phyloP scores from a whole-genome alignment of 208 protist genomes.

The Angomonas deanei region DNA sequence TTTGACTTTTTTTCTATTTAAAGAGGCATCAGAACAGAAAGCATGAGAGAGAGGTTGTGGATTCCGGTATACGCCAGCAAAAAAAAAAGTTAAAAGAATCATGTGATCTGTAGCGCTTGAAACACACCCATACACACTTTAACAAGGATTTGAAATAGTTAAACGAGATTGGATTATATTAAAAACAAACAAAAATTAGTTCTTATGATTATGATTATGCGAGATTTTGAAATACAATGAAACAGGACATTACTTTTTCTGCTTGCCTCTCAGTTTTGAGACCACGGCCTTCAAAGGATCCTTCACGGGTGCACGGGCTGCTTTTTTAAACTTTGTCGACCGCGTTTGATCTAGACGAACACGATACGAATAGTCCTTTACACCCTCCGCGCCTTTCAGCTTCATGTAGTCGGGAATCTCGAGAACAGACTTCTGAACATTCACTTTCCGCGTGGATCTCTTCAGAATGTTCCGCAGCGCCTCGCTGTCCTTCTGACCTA shows the following conservation, averaged over 20 bases:
- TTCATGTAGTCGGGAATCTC: conserved; percentile 90
- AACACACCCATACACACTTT: too few species aligned
- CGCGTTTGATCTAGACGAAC: conserved; percentile 58
- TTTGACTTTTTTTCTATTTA: too few species aligned
- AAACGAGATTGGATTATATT: too few species aligned
- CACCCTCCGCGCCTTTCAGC: conserved; percentile 55
- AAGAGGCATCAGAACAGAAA: too few species aligned
- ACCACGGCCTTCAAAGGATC: conserved; percentile 65
- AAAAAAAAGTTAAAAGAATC: neutral
- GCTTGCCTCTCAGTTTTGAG: conserved; percentile 39
- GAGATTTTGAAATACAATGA: neutral
- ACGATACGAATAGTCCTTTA: conserved; percentile 65
- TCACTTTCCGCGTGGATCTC: conserved; percentile 65
- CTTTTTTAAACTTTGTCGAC: conserved; percentile 22
- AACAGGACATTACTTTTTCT: conserved; percentile 20
- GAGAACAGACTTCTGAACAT: conserved; percentile 77
- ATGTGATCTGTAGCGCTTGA: too few species aligned
- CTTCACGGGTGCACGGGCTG: conserved; percentile 21
- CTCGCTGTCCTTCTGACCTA: conserved; percentile 86
- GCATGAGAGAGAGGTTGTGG: too few species aligned
- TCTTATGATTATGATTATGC: too few species aligned
- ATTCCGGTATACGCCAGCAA: neutral
- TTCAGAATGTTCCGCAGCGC: conserved; percentile 80
- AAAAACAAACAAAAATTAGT: too few species aligned
- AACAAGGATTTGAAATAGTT: too few species aligned